A percentile compares a stretch with the other conserved stretches of the same genome.
Evolutionary conservation across 176 grass and related monocot genomes (phyloP).

Genomic region (Zea mays): Zm-B73-REFERENCE-NAM-5.0 NC_050099.1:211468001-211468500

Average conservation of each 20-base stretch:
- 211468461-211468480: slow-evolving; percentile 62
- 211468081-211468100: slow-evolving; percentile 37
- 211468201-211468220: slow-evolving; percentile 65
- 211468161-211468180: slow-evolving; percentile 55
- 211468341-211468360: slow-evolving; percentile 71
- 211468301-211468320: slow-evolving; percentile 62
- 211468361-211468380: slow-evolving; percentile 14
- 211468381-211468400: slow-evolving; percentile 29
- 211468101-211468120: slow-evolving; percentile 44
- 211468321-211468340: slow-evolving; percentile 90
- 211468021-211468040: not conserved
- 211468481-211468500: slow-evolving; percentile 61
- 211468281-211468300: slow-evolving; percentile 48
- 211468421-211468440: slow-evolving; percentile 60
- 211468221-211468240: slow-evolving; percentile 45
- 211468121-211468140: slow-evolving; percentile 24
- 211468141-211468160: slow-evolving; percentile 51
- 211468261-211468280: slow-evolving; percentile 35
- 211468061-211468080: slow-evolving; percentile 27
- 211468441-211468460: slow-evolving; percentile 84
- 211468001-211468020: not conserved
- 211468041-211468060: not conserved
- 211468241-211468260: slow-evolving; percentile 40
- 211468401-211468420: slow-evolving; percentile 10
- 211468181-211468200: slow-evolving; percentile 82